phyloP scores from a whole-genome alignment of 371 early-diverging fungal genomes.

The Furculomyces boomerangus region DNA sequence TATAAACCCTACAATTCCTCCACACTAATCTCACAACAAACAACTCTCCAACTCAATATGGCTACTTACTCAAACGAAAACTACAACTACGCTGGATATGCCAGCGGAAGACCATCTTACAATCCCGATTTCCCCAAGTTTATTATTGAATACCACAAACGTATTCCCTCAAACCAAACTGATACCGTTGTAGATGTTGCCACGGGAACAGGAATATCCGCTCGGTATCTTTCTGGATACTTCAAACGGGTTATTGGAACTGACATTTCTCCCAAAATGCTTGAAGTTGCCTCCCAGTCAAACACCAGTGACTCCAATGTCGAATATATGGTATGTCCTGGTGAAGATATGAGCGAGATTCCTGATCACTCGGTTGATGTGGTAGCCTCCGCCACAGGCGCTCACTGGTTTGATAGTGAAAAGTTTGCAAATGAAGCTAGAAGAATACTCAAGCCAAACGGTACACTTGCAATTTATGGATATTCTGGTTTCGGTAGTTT shows the following conservation, averaged over 20 bases:
- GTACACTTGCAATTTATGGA: constrained; percentile 42
- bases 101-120: neutral
- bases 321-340: constrained; percentile 24
- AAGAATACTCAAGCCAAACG: constrained; percentile 41
- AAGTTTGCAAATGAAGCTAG: constrained; percentile 34
- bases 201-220: constrained; percentile 22
- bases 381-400: constrained; percentile 33
- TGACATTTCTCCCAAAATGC: constrained; percentile 14
- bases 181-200: constrained; percentile 21
- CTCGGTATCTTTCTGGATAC: constrained; percentile 10
- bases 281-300: constrained; percentile 8
- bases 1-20: no score
- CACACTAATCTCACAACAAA: no score
- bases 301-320: constrained; percentile 5
- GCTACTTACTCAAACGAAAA: neutral
- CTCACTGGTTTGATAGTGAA: constrained; percentile 44
- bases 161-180: constrained; percentile 7
- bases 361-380: constrained; percentile 27
- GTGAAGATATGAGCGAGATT: constrained; percentile 24
- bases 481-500: constrained; percentile 30
- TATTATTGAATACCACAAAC: constrained; percentile 12
- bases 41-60: no score
- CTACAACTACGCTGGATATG: neutral
- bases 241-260: constrained; percentile 15
- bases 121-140: constrained; percentile 3